Conservation (phyloP, 148 eudicot genomes). For the Oxyria digyna region DNA sequence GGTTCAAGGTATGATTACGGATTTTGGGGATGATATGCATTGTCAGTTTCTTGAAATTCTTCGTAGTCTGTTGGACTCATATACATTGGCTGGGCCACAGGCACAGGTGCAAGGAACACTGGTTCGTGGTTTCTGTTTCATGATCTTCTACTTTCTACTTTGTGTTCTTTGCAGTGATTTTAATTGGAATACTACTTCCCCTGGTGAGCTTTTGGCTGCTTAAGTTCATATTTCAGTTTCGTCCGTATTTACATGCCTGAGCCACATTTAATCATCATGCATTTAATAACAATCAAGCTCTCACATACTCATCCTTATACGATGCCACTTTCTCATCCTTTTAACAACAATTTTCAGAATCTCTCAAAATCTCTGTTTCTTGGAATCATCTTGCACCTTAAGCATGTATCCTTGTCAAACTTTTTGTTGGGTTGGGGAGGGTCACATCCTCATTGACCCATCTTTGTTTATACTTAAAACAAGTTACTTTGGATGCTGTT, state of each 20-base stretch:
- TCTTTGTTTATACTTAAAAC: neutral
- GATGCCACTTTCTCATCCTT: neutral
- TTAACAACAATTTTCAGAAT: neutral
- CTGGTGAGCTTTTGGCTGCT: neutral
- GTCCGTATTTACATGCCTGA: neutral
- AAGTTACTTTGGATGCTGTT: too few species aligned
- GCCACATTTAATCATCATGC: neutral
- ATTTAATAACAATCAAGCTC: neutral
- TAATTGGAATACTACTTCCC: neutral
- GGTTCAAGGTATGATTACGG: constrained; percentile 92
- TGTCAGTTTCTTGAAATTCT: constrained; percentile 95
- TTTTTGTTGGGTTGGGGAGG: neutral
- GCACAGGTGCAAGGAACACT: constrained; percentile 53
- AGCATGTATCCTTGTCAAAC: neutral
- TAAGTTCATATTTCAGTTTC: neutral
- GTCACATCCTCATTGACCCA: neutral
- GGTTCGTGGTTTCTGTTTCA: constrained; percentile 1
- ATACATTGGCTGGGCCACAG: constrained; percentile 60
- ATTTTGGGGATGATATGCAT: constrained; percentile 95
- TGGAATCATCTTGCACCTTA: neutral
- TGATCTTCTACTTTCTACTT: neutral
- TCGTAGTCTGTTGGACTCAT: constrained; percentile 74
- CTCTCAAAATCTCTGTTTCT: neutral
- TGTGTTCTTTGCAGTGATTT: neutral
- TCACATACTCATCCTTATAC: neutral